These are phyloP conservation scores for Simplicillium sp. DNA, from an alignment of 2,329 filamentous ascomycete genomes.

Conservation along the genomic window DNA sequence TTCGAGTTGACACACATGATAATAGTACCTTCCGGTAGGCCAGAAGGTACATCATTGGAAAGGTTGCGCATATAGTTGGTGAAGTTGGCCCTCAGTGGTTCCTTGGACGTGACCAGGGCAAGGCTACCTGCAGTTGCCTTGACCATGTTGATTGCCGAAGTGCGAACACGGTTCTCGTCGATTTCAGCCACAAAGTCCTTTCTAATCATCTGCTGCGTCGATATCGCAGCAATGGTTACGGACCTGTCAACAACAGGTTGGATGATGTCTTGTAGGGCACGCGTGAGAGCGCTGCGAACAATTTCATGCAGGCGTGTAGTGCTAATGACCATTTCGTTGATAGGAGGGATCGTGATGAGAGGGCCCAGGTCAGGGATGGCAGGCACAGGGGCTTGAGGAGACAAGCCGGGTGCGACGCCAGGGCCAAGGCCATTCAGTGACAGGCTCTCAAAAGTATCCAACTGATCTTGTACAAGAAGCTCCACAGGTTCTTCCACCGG, in stretches of 20 bases:
- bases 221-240: constrained; percentile 95
- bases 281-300: constrained; percentile 75
- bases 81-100: constrained; percentile 91
- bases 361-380: constrained; percentile 77
- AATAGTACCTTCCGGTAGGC: constrained; percentile 87
- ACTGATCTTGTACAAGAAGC: constrained; percentile 51
- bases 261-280: constrained; percentile 92
- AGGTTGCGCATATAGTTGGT: constrained; percentile 84
- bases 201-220: constrained; percentile 86
- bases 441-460: constrained; percentile 78
- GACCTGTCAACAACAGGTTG: constrained; percentile 95
- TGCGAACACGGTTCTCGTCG: constrained; percentile 78
- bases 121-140: constrained; percentile 90
- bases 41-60: constrained; percentile 62
- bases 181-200: constrained; percentile 95
- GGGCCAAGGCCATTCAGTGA: constrained; percentile 66
- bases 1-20: constrained; percentile 99
- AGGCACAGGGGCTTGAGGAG: constrained; percentile 67
- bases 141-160: constrained; percentile 85
- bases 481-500: constrained; percentile 53
- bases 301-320: constrained; percentile 62
- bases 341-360: constrained; percentile 70
- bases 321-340: constrained; percentile 70
- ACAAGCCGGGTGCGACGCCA: constrained; percentile 61
- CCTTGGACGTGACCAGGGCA: constrained; percentile 95